Evolutionary conservation across 768 basidiomycete species (phyloP), one percentile per base, ranked within the genome.

Genomic region (Suillus clintonianus): DNA sequence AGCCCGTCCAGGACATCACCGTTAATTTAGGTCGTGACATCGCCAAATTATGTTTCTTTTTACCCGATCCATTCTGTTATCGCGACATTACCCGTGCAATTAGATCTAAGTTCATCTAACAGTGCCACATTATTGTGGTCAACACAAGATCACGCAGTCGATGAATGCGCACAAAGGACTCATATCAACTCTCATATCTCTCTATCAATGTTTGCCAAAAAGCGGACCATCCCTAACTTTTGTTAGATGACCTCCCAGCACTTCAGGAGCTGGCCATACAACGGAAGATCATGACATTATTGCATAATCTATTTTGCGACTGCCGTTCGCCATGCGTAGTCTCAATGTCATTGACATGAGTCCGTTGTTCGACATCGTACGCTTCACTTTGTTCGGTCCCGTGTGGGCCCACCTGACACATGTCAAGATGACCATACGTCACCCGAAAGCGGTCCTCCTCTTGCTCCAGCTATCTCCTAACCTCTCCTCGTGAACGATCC

Each of bases 321-420:
- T 61, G 4, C 36, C 58, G 32, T 47, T 60, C 19, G 55, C 32
- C 22, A 22, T 70, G 11, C 48, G 51, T 19, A 67, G 70, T 32
- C 68, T 70, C 59, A 60, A 61, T 10, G 24, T 70, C 11, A 41
- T 41, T 27, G 27, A 57, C 30, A 19, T 47, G 54, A 15, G 57
- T 11, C 59, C n/a, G n/a, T n/a, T n/a, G n/a, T n/a, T 71, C 14
- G 41, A 32, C 34, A 0, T 30, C 13, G 68, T 62, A n/a, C 9
- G 59, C 43, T 3, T 70, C 37, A 45, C 62, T 3, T 27, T 17
- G 3, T 62, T 70, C 51, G 61, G 64, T 55, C 70, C 68, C 3
- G 65, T 63, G 2, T 70, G 70, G 70, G 53, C 63, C 42, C 41
- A 69, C 37, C 70, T 70, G n/a, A 69, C 70, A 1, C 62, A 56